Base-by-base conservation (phyloP, 75 land plant species). In the Selaginella moellendorffii region DNA sequence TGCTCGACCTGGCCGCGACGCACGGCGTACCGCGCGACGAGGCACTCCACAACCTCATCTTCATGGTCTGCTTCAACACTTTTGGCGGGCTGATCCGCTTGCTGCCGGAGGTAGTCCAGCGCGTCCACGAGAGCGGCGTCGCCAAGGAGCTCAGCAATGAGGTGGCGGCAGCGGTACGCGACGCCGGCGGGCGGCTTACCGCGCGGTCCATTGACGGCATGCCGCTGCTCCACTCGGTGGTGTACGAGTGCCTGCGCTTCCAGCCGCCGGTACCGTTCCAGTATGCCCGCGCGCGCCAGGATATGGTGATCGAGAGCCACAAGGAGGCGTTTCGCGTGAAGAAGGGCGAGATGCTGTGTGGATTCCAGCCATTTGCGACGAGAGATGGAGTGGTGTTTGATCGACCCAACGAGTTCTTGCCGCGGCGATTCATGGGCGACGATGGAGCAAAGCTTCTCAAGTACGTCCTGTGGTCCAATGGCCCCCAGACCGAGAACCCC, bases 351-450 rank as follows among this genome's bases (percentile, higher is more conserved):
- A 21, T 56, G 59, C 21, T 56, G 5, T 19, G 19, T 56, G 59
- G 59, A 2, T 56, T 21, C n/a, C 59, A 56, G 59, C 59, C n/a
- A 9, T 56, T 56, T 56, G 59, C 59, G 5, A 56, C 19, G 25
- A 8, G 24, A 9, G 59, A 56, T 9, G 2, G 17, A 5, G 21
- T 56, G 59, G 59, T 56, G 5, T 56, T 56, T 56, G 24, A 19
- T n/a, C 21, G 24, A 5, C 59, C 59, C 2, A 19, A 56, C 19
- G 59, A 56, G n/a, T 56, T 56, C 59, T 8, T 56, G 5, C n/a
- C 59, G 46, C 14, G 14, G 10, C 5, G 93, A 54, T 87, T 92
- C 72, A 28, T 87, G 23, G 97, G 86, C 0, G 72, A 75, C 18
- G 77, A 74, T 2, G 86, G 86, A 5, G 76, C 72, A 72, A 71